Conservation (phyloP, 805 yeast genomes). For the Nakazawaea ishiwadae region DNA sequence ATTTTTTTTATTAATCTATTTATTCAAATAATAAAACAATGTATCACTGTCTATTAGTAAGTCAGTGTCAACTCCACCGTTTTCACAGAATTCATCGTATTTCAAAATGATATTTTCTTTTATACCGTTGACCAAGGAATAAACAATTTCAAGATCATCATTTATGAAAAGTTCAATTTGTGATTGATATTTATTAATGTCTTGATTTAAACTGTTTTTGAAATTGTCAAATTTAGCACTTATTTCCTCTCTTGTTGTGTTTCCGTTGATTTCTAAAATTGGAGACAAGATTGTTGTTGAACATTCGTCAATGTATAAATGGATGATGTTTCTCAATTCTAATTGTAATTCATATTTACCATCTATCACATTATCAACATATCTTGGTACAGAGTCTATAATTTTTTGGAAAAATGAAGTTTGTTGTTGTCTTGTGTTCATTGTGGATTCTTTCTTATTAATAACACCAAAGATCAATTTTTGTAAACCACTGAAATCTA, state of each 20-base stretch:
- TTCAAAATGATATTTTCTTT: constrained; percentile 54
- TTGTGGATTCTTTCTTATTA: constrained; percentile 24
- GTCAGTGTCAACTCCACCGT: constrained; percentile 7
- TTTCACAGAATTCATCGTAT: constrained; percentile 49
- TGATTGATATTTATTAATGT: constrained; percentile 50
- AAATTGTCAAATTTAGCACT: constrained; percentile 27
- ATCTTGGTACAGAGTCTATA: constrained; percentile 68
- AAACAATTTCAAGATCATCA: constrained; percentile 45
- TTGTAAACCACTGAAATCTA: constrained; percentile 77
- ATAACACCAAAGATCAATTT: constrained; percentile 47
- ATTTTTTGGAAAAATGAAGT: constrained; percentile 18
- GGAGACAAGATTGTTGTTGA: constrained; percentile 46
- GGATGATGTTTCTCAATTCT: constrained; percentile 67
- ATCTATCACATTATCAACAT: constrained; percentile 78
- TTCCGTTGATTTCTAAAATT: constrained; percentile 21
- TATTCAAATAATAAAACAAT: constrained; percentile 35
- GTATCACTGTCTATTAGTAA: constrained; percentile 56
- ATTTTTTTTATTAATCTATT: constrained; percentile 9
- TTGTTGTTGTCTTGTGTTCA: constrained; percentile 7
- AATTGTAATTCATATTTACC: constrained; percentile 66
- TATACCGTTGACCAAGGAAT: constrained; percentile 56
- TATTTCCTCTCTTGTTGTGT: constrained; percentile 10
- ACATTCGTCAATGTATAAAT: constrained; percentile 59
- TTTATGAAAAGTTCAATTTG: constrained; percentile 50
- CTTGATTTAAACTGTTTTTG: constrained; percentile 43